These are phyloP conservation scores for Beauveria pseudobassiana DNA, from an alignment of 2,329 filamentous ascomycete species.

Conservation along the genomic window DNA sequence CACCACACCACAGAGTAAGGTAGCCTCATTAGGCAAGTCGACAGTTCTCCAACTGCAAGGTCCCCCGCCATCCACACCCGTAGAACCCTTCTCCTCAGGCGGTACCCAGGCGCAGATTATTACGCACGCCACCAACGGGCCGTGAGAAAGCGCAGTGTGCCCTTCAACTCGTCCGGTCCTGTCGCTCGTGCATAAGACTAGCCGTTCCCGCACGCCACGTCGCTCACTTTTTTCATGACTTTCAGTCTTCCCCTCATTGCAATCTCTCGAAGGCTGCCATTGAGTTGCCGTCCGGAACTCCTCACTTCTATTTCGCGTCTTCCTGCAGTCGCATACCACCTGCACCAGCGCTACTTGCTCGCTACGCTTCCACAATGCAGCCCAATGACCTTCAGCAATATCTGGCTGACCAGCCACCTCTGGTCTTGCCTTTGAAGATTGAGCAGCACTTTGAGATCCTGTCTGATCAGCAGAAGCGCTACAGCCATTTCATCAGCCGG, in stretches of 20 bases:
- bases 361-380: constrained; percentile 40
- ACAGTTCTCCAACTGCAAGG: neutral
- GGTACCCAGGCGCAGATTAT: neutral
- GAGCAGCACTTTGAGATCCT: constrained; percentile 85
- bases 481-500: constrained; percentile 85
- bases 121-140: constrained; percentile 4
- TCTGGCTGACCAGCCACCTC: constrained; percentile 83
- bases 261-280: constrained; percentile 28
- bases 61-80: neutral
- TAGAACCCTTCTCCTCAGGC: constrained; percentile 2
- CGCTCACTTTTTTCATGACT: constrained; percentile 21
- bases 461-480: constrained; percentile 70
- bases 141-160: constrained; percentile 6
- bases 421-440: constrained; percentile 80
- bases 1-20: neutral
- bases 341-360: constrained; percentile 17
- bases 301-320: neutral
- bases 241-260: constrained; percentile 27
- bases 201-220: constrained; percentile 13
- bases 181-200: constrained; percentile 14
- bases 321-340: neutral
- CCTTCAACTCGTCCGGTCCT: neutral
- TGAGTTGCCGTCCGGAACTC: constrained; percentile 1
- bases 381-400: constrained; percentile 63
- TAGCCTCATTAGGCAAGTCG: constrained; percentile 10